phyloP scores from a whole-genome alignment of 106 monocot species.

The Alisma plantagoaquatica region DNA sequence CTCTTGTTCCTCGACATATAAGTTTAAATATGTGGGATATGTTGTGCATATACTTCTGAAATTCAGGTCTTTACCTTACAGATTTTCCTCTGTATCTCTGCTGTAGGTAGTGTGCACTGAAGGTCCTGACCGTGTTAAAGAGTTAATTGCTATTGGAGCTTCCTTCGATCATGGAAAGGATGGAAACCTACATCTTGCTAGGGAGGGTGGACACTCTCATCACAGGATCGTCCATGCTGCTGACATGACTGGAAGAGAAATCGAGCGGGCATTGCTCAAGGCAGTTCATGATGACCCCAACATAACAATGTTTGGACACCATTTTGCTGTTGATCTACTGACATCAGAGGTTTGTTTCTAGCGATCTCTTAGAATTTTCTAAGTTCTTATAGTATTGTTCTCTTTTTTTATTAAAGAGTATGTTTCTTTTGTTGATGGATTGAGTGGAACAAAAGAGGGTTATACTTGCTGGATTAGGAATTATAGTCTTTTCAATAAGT shows the following conservation, averaged over 20 bases:
- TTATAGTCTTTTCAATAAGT: too few relatives aligned
- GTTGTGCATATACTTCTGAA: too few relatives aligned
- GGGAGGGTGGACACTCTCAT: slow-evolving; percentile 97
- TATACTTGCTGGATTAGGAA: too few relatives aligned
- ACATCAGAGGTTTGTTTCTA: slow-evolving; percentile 82
- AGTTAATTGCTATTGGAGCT: slow-evolving; percentile 83
- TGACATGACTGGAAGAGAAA: slow-evolving; percentile 98
- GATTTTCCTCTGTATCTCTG: too few relatives aligned
- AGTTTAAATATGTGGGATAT: too few relatives aligned
- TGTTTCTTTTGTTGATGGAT: too few relatives aligned
- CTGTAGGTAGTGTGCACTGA: slow-evolving; percentile 97
- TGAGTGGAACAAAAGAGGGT: too few relatives aligned
- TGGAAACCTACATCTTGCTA: slow-evolving; percentile 86
- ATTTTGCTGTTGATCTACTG: slow-evolving; percentile 84
- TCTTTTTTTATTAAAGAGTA: too few relatives aligned
- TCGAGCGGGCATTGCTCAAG: slow-evolving; percentile 76
- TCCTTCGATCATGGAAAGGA: slow-evolving; percentile 92
- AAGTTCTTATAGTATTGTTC: too few relatives aligned
- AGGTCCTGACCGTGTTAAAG: slow-evolving; percentile 87
- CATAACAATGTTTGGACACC: slow-evolving; percentile 71
- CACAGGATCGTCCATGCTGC: slow-evolving; percentile 93
- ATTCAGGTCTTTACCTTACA: too few relatives aligned
- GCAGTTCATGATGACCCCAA: slow-evolving; percentile 84
- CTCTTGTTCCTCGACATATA: too few relatives aligned
- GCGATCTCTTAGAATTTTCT: too few relatives aligned